Conservation (phyloP, 257 asterid species). For the Gynochthodes officinalis region DNA sequence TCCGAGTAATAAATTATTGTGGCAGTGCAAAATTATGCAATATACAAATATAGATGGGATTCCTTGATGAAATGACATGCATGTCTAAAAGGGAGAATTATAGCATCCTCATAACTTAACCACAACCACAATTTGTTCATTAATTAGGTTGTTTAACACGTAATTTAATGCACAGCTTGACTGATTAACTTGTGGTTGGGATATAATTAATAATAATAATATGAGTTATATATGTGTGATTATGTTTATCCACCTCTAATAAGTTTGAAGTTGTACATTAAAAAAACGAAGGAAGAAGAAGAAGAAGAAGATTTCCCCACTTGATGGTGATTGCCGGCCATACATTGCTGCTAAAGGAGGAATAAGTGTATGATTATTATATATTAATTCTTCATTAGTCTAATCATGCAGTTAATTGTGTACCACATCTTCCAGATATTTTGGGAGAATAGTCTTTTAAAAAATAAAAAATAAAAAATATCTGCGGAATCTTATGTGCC, state of each 20-base stretch:
- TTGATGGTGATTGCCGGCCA: constrained; percentile 42
- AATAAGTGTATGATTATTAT: neutral
- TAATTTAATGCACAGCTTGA: neutral
- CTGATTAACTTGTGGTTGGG: constrained; percentile 1
- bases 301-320: too few species aligned
- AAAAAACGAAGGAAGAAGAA: too few species aligned
- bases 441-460: constrained; percentile 10
- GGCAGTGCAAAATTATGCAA: neutral
- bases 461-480: constrained; percentile 28
- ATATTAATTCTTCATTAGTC: neutral
- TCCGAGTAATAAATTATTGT: too few species aligned
- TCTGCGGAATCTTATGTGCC: constrained; percentile 21
- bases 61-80: constrained; percentile 8
- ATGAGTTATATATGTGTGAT: too few species aligned
- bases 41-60: neutral
- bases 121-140: constrained; percentile 5
- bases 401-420: neutral
- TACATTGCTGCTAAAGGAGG: constrained; percentile 9
- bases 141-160: neutral
- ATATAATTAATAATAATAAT: neutral
- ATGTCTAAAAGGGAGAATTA: neutral
- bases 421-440: constrained; percentile 33
- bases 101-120: neutral
- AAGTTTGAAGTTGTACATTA: neutral
- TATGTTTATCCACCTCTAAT: neutral